Evolutionary conservation across 2,329 filamentous ascomycete genomes (phyloP), one percentile per base, ranked within the genome.

Genomic region (Berkeleyomyces rouxiae): DNA sequence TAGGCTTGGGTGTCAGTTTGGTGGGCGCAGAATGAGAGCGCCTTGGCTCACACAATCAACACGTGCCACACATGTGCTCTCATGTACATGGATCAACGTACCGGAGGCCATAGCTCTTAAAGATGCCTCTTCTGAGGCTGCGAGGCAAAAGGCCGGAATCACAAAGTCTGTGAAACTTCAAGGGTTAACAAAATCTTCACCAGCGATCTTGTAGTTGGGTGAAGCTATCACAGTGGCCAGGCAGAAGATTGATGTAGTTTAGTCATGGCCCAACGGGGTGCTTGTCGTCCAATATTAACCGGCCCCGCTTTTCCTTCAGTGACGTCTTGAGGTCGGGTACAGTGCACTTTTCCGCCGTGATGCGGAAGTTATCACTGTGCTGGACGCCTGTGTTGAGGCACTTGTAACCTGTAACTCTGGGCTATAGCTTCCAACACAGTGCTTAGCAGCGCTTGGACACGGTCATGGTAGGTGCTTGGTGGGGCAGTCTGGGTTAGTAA

Each of bases 401-500:
- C 23, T 23, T 23, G 23, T 23, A 2, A 1, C 23, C 23, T 23
- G 23, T 23, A 23, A 2, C 2, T 23, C 23, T 23, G 23, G 2
- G 23, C 23, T 23, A 2, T 23, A 23, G 23, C 23, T 23, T 23
- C 23, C 2, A 23, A 23, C 7, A 39, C 51, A 4, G 49, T 0
- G 33, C n/a, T 13, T 6, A 5, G 4, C n/a, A 7, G n/a, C 9
- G 43, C 43, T 46, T 46, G 11, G 43, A 43, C 42, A 10, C 42
- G 23, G 1, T 2, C 2, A 43, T 9, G 6, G 5, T 5, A 16
- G 10, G 31, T n/a, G 11, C 6, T n/a, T 55, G 33, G 51, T 55
- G 51, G 51, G 51, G 51, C 51, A 55, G 5, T n/a, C 37, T 39
- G 7, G 58, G 33, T 60, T 60, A 60, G 43, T 60, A 49, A 60